A percentile compares a stretch with the other conserved stretches of the same genome.
These are phyloP conservation scores for Thelonectria rubi DNA, from an alignment of 2,329 filamentous ascomycete species.

Conservation along the genomic window DNA sequence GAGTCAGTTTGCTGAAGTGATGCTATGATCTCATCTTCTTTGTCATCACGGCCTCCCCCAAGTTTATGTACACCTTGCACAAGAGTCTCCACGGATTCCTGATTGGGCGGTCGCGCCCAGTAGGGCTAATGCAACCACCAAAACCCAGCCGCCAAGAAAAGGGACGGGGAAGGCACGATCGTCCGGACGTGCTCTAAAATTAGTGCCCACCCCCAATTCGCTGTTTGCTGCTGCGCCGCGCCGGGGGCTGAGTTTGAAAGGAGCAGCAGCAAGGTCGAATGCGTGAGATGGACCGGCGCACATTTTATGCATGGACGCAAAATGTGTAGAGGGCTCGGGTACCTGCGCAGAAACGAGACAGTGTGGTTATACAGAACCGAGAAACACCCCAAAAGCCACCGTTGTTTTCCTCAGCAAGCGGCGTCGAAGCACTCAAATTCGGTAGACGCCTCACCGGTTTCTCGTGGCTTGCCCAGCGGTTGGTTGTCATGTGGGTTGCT, in stretches of 20 bases:
- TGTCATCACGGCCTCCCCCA: too few relatives aligned
- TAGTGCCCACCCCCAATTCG: background rate
- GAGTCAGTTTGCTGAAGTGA: background rate
- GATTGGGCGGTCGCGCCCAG: background rate
- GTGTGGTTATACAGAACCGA: too few relatives aligned
- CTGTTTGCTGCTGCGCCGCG: constrained; percentile 7
- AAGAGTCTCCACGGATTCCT: background rate
- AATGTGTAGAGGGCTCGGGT: too few relatives aligned
- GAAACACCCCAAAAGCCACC: too few relatives aligned
- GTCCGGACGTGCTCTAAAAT: constrained; percentile 11
- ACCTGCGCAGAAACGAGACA: too few relatives aligned
- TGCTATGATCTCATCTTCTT: background rate
- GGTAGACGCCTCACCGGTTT: too few relatives aligned
- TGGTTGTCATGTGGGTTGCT: background rate
- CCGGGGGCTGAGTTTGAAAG: constrained; percentile 6
- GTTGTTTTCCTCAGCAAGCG: too few relatives aligned
- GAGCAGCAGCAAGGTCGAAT: too few relatives aligned
- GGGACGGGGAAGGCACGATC: background rate
- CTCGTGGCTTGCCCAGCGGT: too few relatives aligned
- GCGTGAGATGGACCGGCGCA: too few relatives aligned
- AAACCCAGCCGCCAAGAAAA: background rate
- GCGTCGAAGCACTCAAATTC: too few relatives aligned
- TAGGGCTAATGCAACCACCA: background rate
- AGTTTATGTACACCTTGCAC: background rate
- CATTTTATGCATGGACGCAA: too few relatives aligned